phyloP scores from a whole-genome alignment of 768 basidiomycete genomes.

The Porphyrellus cyaneotinctus region DNA sequence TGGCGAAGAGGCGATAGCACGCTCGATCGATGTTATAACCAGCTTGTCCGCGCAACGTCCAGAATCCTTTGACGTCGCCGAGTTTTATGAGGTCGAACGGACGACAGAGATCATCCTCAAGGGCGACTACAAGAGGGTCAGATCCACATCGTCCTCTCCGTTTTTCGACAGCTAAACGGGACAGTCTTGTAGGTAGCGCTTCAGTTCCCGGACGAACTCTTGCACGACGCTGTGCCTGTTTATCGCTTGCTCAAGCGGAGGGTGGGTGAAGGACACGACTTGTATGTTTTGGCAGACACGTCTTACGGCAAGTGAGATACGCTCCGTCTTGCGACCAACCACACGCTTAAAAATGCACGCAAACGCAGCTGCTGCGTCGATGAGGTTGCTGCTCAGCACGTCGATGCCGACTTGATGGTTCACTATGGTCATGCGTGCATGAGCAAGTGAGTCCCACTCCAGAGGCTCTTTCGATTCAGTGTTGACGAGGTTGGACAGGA shows the following conservation, averaged over 20 bases:
- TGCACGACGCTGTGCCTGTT: conserved; percentile 82
- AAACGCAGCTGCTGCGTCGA: conserved; percentile 84
- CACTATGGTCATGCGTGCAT: conserved; percentile 98
- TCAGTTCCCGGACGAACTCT: conserved; percentile 93
- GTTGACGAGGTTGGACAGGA: conserved; percentile 42
- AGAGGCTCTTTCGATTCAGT: background rate
- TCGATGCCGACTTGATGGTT: conserved; percentile 85
- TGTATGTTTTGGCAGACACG: conserved; percentile 94
- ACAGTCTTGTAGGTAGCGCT: conserved; percentile 61
- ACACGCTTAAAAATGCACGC: background rate
- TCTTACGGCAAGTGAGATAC: conserved; percentile 83
- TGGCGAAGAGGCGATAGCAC: conserved; percentile 61
- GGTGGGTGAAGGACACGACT: conserved; percentile 46
- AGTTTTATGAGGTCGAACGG: conserved; percentile 71
- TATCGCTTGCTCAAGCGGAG: conserved; percentile 59
- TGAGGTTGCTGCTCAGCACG: conserved; percentile 91
- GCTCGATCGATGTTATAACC: conserved; percentile 45
- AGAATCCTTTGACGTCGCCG: conserved; percentile 42
- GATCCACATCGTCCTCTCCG: conserved; percentile 15
- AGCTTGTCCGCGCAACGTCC: conserved; percentile 34
- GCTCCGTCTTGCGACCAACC: background rate
- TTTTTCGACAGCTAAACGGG: background rate
- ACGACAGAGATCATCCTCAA: conserved; percentile 58
- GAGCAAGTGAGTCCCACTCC: conserved; percentile 61
- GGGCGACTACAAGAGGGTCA: conserved; percentile 68